phyloP scores from a whole-genome alignment of 75 land plant species.

The Pinus tabuliformis region DNA sequence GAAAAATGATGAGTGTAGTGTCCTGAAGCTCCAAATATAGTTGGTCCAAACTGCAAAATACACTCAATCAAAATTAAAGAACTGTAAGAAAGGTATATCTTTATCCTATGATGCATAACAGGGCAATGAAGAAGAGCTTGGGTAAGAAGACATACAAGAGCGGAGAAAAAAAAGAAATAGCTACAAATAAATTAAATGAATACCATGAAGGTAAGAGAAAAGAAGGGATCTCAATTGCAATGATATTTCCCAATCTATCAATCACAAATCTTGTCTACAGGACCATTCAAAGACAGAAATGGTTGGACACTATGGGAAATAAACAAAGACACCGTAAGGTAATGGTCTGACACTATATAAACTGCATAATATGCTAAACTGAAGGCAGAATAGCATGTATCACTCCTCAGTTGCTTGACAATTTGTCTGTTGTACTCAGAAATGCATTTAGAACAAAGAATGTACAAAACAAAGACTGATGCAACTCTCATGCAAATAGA shows the following conservation, averaged over 20 bases:
- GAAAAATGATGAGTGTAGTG: constrained; percentile 78
- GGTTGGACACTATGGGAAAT: background rate
- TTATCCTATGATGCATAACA: background rate
- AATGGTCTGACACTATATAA: background rate
- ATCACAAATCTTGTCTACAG: background rate
- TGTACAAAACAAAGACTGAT: background rate
- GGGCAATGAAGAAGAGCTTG: background rate
- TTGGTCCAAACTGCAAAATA: constrained; percentile 64
- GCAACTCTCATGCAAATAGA: background rate
- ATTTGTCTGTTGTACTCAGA: background rate
- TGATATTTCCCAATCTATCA: background rate
- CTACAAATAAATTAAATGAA: constrained; percentile 3
- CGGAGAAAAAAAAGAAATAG: background rate
- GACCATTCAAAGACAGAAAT: background rate
- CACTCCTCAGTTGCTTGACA: background rate
- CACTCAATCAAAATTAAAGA: background rate
- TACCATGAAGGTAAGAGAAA: background rate
- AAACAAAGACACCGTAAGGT: background rate
- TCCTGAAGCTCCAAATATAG: constrained; percentile 64
- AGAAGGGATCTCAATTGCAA: background rate
- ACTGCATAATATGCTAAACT: background rate
- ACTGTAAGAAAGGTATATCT: background rate
- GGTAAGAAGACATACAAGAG: background rate
- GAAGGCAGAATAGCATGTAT: background rate
- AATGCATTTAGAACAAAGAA: background rate